Evolutionary conservation across 169 alveolate species (phyloP).

Genomic region (Plasmodium coatneyi): DNA sequence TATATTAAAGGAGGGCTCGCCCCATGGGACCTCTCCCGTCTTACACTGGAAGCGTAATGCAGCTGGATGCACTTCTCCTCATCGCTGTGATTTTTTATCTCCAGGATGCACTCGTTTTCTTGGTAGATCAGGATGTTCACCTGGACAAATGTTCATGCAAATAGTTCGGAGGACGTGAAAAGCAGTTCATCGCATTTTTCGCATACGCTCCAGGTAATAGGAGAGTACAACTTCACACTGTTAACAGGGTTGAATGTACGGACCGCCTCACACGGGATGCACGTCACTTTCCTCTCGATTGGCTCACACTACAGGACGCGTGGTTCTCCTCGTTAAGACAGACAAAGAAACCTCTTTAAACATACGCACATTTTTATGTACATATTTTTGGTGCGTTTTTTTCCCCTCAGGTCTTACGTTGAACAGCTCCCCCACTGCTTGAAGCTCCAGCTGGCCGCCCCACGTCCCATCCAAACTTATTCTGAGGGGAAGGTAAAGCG

Average conservation of each 20-base stretch:
- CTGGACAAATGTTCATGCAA: not conserved
- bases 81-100: constrained; percentile 51
- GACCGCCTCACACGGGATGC: not conserved
- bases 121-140: constrained; percentile 60
- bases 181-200: not conserved
- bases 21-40: not conserved
- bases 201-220: not conserved
- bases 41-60: constrained; percentile 62
- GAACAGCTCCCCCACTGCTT: constrained; percentile 57
- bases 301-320: not conserved
- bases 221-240: not conserved
- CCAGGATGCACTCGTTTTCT: constrained; percentile 57
- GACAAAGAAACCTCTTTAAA: not conserved
- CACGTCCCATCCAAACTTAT: constrained; percentile 62
- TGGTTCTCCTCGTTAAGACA: not conserved
- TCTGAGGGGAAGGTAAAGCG: constrained; percentile 4
- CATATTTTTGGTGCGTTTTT: not conserved
- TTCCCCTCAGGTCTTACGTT: constrained; percentile 15
- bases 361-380: not conserved
- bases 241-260: not conserved
- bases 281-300: not conserved
- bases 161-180: not conserved
- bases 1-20: not conserved
- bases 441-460: constrained; percentile 68
- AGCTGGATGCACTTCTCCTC: constrained; percentile 57